phyloP scores from a whole-genome alignment of 768 basidiomycete genomes.

The Phallus indusiatus region DNA sequence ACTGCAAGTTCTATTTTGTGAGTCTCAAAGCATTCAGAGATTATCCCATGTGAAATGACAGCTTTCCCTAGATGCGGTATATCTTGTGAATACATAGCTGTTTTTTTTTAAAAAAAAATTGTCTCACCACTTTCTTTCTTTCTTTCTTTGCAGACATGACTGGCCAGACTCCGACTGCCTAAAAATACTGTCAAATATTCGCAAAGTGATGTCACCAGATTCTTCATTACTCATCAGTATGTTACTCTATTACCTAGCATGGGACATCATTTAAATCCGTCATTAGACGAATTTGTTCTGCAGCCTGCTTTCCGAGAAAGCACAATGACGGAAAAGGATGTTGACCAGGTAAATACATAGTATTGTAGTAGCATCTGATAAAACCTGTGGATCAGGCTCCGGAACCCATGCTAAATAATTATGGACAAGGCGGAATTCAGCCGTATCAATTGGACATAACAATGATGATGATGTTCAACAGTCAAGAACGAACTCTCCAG shows the following conservation, averaged over 20 bases:
- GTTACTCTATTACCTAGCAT: too few relatives aligned
- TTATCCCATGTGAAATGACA: background rate
- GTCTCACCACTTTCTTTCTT: background rate
- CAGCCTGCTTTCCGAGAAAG: slow-evolving; percentile 18
- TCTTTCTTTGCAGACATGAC: slow-evolving; percentile 25
- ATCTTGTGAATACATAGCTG: slow-evolving; percentile 22
- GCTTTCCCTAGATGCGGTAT: slow-evolving; percentile 22
- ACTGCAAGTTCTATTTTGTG: slow-evolving; percentile 15
- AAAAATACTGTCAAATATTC: slow-evolving; percentile 27
- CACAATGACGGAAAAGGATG: background rate
- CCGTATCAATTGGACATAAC: slow-evolving; percentile 36
- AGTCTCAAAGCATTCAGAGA: background rate
- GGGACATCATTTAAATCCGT: background rate
- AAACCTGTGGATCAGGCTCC: slow-evolving; percentile 25
- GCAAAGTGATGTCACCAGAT: slow-evolving; percentile 25
- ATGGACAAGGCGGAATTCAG: slow-evolving; percentile 30
- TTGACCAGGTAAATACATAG: background rate
- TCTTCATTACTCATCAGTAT: slow-evolving; percentile 30
- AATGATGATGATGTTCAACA: slow-evolving; percentile 35
- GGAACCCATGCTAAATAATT: slow-evolving; percentile 38
- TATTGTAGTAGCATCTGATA: too few relatives aligned
- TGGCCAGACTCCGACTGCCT: slow-evolving; percentile 31
- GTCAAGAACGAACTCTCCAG: slow-evolving; percentile 32
- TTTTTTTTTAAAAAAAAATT: background rate
- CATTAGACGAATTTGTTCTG: slow-evolving; percentile 29